Base-by-base conservation (phyloP, 1,284 basidiomycete species). In the Fomitopsis pinicola region DNA sequence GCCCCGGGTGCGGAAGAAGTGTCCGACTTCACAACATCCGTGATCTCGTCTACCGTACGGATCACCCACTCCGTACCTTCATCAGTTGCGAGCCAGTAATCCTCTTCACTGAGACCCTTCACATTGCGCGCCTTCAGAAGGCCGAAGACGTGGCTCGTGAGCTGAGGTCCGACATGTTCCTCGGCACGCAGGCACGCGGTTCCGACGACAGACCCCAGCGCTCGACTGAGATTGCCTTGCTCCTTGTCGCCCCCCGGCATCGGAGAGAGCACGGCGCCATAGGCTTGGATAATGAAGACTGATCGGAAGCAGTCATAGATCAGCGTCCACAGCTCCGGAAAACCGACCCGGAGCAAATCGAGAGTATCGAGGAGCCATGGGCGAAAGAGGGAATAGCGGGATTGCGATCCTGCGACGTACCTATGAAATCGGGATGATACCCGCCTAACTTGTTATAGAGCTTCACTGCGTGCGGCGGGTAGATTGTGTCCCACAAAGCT, bases 11-110 rank as follows among this genome's bases (percentile, higher is more conserved):
- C 64, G 48, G 73, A 66, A 68, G 69, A 73, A 66, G 75, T 78
- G 71, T 76, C 82, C 73, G 80, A 76, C 71, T 78, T 80, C 66
- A 91, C 83, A 59, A 84, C 85, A 72, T 93, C 89, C 62, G 89
- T 78, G 72, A 94, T 83, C 65, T 85, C 80, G 77, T 98, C 97
- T 42, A 97, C 88, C 55, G 87, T 89, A 70, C 89, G 85, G 65
- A 98, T 78, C 44, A 97, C 89, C 97, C 97, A 99, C 74, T 89
- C 86, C 33, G 92, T 88, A 38, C 97, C 97, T 73, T 95, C 92
- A 72, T 97, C 94, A 57, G 85, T 91, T 28, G 89, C 82, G 40
- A 99, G 83, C 91, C 92, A 99, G 55, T 82, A 84, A 72, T 93
- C 89, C 69, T 95, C 95, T 68, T 84, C 81, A 63, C 79, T 86